Percentiles rank a stretch among this genome's conserved stretches.
phyloP scores from a whole-genome alignment of 2,329 filamentous ascomycete species.

The Tolypocladium tropicale region DNA sequence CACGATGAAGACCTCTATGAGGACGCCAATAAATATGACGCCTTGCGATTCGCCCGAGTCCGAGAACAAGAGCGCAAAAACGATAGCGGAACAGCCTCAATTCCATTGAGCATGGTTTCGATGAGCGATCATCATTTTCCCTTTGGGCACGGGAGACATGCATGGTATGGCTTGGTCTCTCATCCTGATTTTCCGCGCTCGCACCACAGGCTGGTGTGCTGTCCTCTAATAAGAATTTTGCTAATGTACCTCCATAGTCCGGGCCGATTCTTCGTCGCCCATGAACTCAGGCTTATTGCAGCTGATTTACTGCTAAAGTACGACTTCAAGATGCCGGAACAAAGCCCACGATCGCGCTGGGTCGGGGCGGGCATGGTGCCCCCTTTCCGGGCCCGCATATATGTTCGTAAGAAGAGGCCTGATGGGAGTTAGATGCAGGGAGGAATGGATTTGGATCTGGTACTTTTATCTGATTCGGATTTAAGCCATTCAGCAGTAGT shows the following conservation, averaged over 20 bases:
- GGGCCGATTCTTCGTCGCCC: conserved; percentile 45
- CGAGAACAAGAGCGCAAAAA: conserved; percentile 25
- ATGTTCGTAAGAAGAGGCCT: conserved; percentile 9
- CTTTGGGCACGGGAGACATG: conserved; percentile 49
- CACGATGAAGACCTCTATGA: conserved; percentile 34
- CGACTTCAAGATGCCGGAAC: conserved; percentile 32
- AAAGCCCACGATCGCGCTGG: conserved; percentile 30
- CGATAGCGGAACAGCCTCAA: conserved; percentile 17
- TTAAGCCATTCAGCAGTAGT: too few species aligned
- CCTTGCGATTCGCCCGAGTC: conserved; percentile 36
- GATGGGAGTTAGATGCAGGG: background rate
- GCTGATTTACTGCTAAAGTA: conserved; percentile 40
- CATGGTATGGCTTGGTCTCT: conserved; percentile 19
- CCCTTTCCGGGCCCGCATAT: conserved; percentile 13
- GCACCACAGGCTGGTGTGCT: background rate
- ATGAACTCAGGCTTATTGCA: conserved; percentile 44
- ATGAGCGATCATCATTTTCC: conserved; percentile 39
- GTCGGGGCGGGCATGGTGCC: conserved; percentile 30
- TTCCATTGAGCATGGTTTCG: conserved; percentile 36
- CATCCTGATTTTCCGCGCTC: background rate
- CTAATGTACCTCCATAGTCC: conserved; percentile 19
- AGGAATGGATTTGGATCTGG: too few species aligned
- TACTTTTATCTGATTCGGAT: too few species aligned
- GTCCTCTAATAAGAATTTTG: background rate
- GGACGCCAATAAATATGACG: conserved; percentile 32